phyloP scores from a whole-genome alignment of 805 yeast genomes.

The Zygosaccharomyces lentus region DNA sequence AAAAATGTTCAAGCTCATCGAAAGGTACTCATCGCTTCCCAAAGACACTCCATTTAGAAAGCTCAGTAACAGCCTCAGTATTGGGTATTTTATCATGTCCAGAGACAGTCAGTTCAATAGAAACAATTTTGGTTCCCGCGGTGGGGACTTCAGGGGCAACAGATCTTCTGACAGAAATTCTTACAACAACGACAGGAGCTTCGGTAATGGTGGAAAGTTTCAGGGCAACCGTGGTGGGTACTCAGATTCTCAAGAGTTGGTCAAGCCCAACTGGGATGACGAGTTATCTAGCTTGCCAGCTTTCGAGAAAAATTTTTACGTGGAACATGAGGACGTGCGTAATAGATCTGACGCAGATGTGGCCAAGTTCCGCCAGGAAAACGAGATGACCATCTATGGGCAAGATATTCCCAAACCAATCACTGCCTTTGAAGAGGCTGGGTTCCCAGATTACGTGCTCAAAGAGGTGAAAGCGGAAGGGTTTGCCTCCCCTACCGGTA shows the following conservation, averaged over 20 bases:
- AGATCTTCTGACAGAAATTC: constrained; percentile 38
- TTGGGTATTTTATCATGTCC: constrained; percentile 6
- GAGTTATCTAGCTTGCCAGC: constrained; percentile 60
- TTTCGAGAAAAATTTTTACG: constrained; percentile 93
- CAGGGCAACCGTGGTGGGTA: constrained; percentile 6
- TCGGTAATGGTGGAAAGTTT: constrained; percentile 38
- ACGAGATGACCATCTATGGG: constrained; percentile 85
- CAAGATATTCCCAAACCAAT: constrained; percentile 90
- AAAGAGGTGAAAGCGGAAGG: constrained; percentile 87
- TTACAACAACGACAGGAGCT: constrained; percentile 37
- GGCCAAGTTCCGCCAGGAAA: constrained; percentile 66
- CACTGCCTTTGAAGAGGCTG: constrained; percentile 90
- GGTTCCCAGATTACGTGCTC: constrained; percentile 92
- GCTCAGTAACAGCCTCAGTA: neutral
- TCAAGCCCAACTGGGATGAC: constrained; percentile 75
- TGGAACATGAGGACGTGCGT: constrained; percentile 76
- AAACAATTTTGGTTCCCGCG: constrained; percentile 38
- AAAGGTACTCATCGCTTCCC: neutral
- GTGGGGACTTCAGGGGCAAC: constrained; percentile 40
- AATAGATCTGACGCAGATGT: constrained; percentile 73
- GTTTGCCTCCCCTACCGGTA: constrained; percentile 89
- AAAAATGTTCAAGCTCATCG: constrained; percentile 5
- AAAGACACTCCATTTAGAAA: neutral
- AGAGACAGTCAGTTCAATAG: constrained; percentile 38
- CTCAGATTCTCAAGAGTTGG: constrained; percentile 36